Conservation (phyloP, 139 green algal genomes). For the Chlorella sp. region DNA sequence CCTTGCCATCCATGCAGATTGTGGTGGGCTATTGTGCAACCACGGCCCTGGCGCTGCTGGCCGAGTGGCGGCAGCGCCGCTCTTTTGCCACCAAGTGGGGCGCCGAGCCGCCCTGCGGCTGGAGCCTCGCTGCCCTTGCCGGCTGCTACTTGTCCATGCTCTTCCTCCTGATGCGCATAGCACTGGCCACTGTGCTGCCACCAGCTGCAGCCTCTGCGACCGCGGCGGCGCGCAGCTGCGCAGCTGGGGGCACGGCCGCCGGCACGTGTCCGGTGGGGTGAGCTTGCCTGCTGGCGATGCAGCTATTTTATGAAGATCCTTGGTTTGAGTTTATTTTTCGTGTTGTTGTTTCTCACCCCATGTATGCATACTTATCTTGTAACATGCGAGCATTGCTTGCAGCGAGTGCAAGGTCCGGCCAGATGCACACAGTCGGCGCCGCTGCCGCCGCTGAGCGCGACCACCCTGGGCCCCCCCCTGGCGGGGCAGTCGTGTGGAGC, state of each 20-base stretch:
- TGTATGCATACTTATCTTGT: too few relatives aligned
- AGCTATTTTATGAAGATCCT: too few relatives aligned
- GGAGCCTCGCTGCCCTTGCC: background rate
- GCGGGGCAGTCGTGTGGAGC: too few relatives aligned
- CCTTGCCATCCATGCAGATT: background rate
- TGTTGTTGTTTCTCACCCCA: too few relatives aligned
- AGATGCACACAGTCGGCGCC: too few relatives aligned
- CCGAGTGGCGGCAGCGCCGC: slow-evolving; percentile 13
- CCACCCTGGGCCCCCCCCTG: too few relatives aligned
- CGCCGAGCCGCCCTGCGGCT: background rate
- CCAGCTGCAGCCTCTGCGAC: background rate
- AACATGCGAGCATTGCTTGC: too few relatives aligned
- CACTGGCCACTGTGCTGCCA: background rate
- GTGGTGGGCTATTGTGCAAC: background rate
- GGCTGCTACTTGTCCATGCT: slow-evolving; percentile 1
- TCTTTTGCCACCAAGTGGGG: background rate
- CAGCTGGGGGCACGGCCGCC: background rate
- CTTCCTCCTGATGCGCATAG: background rate
- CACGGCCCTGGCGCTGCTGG: background rate
- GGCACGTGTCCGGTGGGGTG: too few relatives aligned
- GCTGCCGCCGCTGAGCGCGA: too few relatives aligned
- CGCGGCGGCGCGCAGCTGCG: background rate
- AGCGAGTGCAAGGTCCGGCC: too few relatives aligned
- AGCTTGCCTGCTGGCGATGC: too few relatives aligned
- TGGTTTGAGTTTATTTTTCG: too few relatives aligned